Conservation (phyloP, 306 rosid species). For the Trifolium repens region DNA sequence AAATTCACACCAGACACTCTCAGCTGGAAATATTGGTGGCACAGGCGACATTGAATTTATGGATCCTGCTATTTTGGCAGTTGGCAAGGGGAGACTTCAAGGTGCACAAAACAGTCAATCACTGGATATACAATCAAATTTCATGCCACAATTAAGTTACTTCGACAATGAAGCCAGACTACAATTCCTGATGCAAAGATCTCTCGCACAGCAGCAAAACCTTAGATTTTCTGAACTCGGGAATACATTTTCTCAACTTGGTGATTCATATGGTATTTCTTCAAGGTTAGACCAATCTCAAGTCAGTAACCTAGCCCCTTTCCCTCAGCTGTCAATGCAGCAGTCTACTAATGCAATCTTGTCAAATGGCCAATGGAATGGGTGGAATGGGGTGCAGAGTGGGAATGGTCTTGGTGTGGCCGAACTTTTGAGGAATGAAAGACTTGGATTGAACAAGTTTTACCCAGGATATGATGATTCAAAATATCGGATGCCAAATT, state of each 20-base stretch:
- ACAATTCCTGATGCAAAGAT: slow-evolving; percentile 89
- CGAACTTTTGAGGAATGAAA: slow-evolving; percentile 86
- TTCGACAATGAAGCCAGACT: slow-evolving; percentile 84
- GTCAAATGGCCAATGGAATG: slow-evolving; percentile 93
- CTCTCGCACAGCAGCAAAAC: slow-evolving; percentile 77
- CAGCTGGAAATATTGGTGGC: slow-evolving; percentile 62
- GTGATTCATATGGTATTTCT: slow-evolving; percentile 81
- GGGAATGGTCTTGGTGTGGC: slow-evolving; percentile 73
- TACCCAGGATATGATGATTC: slow-evolving; percentile 87
- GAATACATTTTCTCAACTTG: slow-evolving; percentile 70
- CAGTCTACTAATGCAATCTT: slow-evolving; percentile 70
- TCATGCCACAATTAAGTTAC: slow-evolving; percentile 64
- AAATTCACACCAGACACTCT: slow-evolving; percentile 71
- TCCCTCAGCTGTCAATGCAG: slow-evolving; percentile 76
- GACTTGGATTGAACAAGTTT: slow-evolving; percentile 80
- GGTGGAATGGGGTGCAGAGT: slow-evolving; percentile 88
- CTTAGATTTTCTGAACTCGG: slow-evolving; percentile 71
- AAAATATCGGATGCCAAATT: slow-evolving; percentile 84
- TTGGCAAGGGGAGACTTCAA: slow-evolving; percentile 90
- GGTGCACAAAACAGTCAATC: slow-evolving; percentile 71
- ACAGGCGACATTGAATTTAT: slow-evolving; percentile 80
- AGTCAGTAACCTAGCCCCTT: slow-evolving; percentile 65
- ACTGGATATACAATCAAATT: slow-evolving; percentile 72
- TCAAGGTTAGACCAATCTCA: slow-evolving; percentile 90
- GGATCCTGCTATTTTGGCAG: slow-evolving; percentile 99